These are phyloP conservation scores for Phytopythium aichiense DNA, from an alignment of 352 stramenopile species.

Conservation along the genomic window DNA sequence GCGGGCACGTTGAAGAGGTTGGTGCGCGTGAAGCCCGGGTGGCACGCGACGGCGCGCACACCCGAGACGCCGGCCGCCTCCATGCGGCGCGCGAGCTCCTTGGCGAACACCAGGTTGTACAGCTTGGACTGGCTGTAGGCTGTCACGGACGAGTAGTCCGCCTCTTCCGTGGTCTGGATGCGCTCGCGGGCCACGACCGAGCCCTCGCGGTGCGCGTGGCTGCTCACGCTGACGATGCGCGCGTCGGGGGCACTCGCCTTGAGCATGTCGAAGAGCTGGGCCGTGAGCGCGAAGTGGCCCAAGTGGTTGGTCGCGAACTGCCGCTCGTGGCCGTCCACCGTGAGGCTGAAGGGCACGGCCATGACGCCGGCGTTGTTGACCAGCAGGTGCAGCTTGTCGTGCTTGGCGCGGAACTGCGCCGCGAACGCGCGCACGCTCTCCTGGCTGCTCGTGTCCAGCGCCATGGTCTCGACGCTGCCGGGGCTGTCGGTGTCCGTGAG, in stretches of 20 bases:
- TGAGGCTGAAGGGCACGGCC: slow-evolving; percentile 27
- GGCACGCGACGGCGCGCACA: slow-evolving; percentile 22
- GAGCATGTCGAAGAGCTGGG: slow-evolving; percentile 34
- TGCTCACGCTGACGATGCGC: slow-evolving; percentile 48
- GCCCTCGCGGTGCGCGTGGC: slow-evolving; percentile 27
- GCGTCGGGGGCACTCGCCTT: slow-evolving; percentile 15
- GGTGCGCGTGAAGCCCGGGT: slow-evolving; percentile 30
- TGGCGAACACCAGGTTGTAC: slow-evolving; percentile 52
- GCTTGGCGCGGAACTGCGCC: slow-evolving; percentile 20
- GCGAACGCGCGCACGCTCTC: slow-evolving; percentile 37
- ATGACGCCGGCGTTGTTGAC: slow-evolving; percentile 70
- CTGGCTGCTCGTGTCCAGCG: slow-evolving; percentile 39
- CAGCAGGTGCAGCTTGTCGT: slow-evolving; percentile 44
- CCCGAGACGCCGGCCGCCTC: slow-evolving; percentile 15
- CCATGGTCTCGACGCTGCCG: slow-evolving; percentile 41
- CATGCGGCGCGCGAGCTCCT: slow-evolving; percentile 36
- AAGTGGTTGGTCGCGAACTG: slow-evolving; percentile 73
- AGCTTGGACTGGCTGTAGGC: slow-evolving; percentile 46
- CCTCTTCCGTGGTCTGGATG: background rate
- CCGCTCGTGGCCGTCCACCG: slow-evolving; percentile 38
- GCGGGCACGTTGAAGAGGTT: slow-evolving; percentile 12
- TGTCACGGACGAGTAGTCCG: background rate
- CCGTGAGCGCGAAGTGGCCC: slow-evolving; percentile 49
- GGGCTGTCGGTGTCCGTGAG: background rate
- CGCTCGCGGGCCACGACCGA: slow-evolving; percentile 13